Base-by-base conservation (phyloP, 345 rosid species). In the Salix exigua region DNA sequence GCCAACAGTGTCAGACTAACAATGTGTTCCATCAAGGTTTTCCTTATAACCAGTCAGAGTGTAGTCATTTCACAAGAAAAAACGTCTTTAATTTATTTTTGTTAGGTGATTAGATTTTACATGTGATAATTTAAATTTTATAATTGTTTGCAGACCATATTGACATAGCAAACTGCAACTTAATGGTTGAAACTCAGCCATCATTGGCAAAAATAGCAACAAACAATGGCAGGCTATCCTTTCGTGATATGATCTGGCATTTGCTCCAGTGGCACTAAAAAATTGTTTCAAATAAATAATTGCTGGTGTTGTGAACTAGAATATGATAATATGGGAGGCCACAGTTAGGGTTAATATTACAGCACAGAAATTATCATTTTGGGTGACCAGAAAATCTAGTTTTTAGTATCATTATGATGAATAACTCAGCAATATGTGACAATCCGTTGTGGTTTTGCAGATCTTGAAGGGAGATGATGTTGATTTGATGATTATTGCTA, bases 401-500 rank as follows among this genome's bases (percentile, higher is more conserved):
- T 33, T 19, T 23, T n/a, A 64, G 35, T n/a, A 6, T 74, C 46
- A 53, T 21, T 64, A 19, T 38, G 48, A 23, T 53, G n/a, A 19
- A 40, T 21, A 75, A 51, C 40, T 75, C 2, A 7, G 30, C 23
- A 19, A 33, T 25, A 16, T 50, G 2, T 78, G 18, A 74, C 62
- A 0, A 33, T 81, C 40, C 23, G 6, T 37, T 68, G 8, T 79
- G 78, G 50, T 78, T 61, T 76, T 76, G 50, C 88, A 94, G 99
- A 92, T 96, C 51, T 84, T 92, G 77, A 91, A 90, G 88, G 93
- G 89, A 9, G 94, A 92, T 58, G 99, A 93, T 85, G 95, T 96
- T 37, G 99, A 94, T 87, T 78, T 92, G 84, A 94, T 88, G 94
- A 91, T 92, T 80, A 93, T 96, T 11, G 98, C 99, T 31, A 85